These are phyloP conservation scores for Acer campestre DNA, from an alignment of 345 rosid genomes.

Conservation along the genomic window DNA sequence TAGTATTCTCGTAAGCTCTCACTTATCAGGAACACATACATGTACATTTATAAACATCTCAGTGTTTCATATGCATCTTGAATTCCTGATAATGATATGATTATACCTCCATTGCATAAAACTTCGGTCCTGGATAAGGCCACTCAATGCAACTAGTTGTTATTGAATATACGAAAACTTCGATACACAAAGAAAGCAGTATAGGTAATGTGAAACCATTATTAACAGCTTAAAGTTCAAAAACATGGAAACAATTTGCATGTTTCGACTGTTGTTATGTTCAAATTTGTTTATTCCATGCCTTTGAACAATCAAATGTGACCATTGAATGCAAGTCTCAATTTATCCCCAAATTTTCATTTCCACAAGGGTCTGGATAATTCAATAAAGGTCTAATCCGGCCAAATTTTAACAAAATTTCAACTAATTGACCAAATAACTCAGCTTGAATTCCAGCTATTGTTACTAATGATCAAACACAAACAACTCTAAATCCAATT, in stretches of 20 bases:
- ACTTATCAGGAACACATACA: neutral
- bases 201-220: neutral
- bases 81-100: neutral
- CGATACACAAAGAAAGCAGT: neutral
- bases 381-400: neutral
- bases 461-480: neutral
- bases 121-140: neutral
- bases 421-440: neutral
- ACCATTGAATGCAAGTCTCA: constrained; percentile 2
- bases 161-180: neutral
- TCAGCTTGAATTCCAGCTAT: neutral
- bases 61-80: neutral
- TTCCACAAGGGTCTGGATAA: neutral
- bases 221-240: constrained; percentile 1
- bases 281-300: neutral
- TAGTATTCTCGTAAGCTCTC: neutral
- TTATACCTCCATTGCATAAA: neutral
- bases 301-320: neutral
- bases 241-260: neutral
- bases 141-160: constrained; percentile 1
- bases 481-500: neutral
- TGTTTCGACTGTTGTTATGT: neutral
- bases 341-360: neutral
- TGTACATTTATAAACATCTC: neutral
- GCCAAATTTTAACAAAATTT: neutral